Base-by-base conservation (phyloP, 2,329 filamentous ascomycete genomes). In the Eutypa lata region DNA sequence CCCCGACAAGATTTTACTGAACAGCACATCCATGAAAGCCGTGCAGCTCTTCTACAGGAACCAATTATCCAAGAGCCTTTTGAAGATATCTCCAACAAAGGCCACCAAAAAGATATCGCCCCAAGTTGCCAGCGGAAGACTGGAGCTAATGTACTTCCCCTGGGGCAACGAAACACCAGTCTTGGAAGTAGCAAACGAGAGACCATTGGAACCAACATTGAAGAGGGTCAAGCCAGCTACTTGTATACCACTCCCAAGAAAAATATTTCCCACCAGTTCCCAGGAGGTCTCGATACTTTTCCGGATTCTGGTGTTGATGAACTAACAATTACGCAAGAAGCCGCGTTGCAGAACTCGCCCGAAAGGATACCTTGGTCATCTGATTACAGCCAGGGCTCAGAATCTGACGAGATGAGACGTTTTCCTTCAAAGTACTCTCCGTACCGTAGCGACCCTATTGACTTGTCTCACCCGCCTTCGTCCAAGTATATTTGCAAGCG, bases 401-500 rank as follows among this genome's bases (percentile, higher is more conserved):
- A 37, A n/a, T n/a, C n/a, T n/a, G n/a, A n/a, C n/a, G n/a, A n/a
- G n/a, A n/a, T n/a, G n/a, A n/a, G n/a, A n/a, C n/a, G n/a, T n/a
- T n/a, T n/a, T n/a, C n/a, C n/a, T n/a, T n/a, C n/a, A n/a, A n/a
- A n/a, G n/a, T n/a, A n/a, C n/a, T n/a, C n/a, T n/a, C n/a, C n/a
- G n/a, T n/a, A n/a, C n/a, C n/a, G n/a, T n/a, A n/a, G n/a, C n/a
- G n/a, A n/a, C n/a, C n/a, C n/a, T 53, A 24, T 2, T 19, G 45
- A 49, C 28, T 50, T 48, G n/a, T 47, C 14, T 48, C 43, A 11
- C 11, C 52, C 44, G 8, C 58, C 54, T 1, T 49, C 54, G 2
- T 33, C 42, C 10, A 42, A 37, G 8, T 71, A 71, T 51, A 48
- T 65, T 22, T 73, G 71, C 52, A 64, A 61, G 8, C 67, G 68